Percentiles rank a stretch among this genome's conserved stretches.
Evolutionary conservation across 2,329 filamentous ascomycete genomes (phyloP).

Genomic region (Phyllachora maydis): DNA sequence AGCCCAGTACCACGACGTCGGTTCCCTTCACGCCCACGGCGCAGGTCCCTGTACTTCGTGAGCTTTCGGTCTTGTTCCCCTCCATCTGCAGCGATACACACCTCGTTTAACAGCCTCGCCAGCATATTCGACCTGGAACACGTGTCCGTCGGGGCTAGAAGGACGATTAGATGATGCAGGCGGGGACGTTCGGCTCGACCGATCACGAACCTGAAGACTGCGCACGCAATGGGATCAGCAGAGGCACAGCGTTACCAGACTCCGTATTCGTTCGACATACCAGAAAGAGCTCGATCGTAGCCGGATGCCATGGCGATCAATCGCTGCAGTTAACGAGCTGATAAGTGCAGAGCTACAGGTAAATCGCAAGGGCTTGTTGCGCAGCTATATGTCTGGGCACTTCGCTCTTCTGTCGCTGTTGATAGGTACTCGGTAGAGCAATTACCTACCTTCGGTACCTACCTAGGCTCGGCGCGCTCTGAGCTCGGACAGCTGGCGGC

Average conservation of each 20-base stretch:
- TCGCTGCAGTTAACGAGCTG: no score
- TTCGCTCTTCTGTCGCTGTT: no score
- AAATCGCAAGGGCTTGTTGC: no score
- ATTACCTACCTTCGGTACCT: no score
- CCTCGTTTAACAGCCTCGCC: slow-evolving; percentile 97
- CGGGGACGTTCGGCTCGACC: no score
- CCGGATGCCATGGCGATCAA: slow-evolving; percentile 53
- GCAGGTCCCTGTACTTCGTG: slow-evolving; percentile 56
- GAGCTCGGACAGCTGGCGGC: no score
- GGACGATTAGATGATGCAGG: slow-evolving; percentile 11
- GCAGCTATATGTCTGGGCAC: no score
- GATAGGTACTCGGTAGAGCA: no score
- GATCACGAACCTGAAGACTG: slow-evolving; percentile 68
- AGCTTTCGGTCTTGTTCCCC: no score
- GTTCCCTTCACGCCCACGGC: slow-evolving; percentile 92
- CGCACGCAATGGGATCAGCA: slow-evolving; percentile 19
- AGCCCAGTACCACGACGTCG: slow-evolving; percentile 88
- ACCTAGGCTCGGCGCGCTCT: no score
- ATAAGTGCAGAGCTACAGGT: no score
- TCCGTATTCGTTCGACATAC: slow-evolving; percentile 50
- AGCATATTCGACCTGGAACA: slow-evolving; percentile 99
- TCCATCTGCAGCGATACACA: slow-evolving; percentile 13
- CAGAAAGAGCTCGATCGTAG: slow-evolving; percentile 97
- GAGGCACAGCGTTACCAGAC: no score
- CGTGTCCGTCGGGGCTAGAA: slow-evolving; percentile 85